Conservation (phyloP, 1,284 basidiomycete genomes). For the Dichomitus squalens region DNA sequence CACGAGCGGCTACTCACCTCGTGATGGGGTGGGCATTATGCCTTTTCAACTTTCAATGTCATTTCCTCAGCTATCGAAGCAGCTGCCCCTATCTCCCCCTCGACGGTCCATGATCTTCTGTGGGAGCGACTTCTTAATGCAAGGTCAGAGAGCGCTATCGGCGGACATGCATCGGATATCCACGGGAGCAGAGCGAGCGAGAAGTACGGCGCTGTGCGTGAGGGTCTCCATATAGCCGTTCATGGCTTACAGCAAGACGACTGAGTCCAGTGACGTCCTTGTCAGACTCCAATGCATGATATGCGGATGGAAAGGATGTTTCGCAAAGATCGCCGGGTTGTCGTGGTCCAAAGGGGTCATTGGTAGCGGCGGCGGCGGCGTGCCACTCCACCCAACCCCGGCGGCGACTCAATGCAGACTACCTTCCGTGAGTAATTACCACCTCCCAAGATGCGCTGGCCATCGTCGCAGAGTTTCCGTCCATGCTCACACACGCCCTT, state of each 20-base stretch:
- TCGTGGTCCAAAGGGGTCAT: not conserved
- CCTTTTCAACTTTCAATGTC: no score
- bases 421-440: no score
- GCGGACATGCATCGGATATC: not conserved
- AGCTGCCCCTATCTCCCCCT: no score
- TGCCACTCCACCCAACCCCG: not conserved
- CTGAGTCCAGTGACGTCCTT: not conserved
- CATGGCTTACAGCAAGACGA: no score
- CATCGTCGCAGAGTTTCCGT: no score
- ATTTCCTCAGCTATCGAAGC: no score
- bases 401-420: not conserved
- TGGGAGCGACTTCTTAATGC: no score
- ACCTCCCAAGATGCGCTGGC: no score
- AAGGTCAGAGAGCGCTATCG: no score
- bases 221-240: not conserved
- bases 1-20: no score
- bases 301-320: not conserved
- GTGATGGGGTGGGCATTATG: no score
- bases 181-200: not conserved
- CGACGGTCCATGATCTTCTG: no score
- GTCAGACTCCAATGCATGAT: not conserved
- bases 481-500: constrained; percentile 44
- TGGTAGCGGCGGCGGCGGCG: not conserved
- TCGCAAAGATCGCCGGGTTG: not conserved
- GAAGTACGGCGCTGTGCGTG: not conserved